Evolutionary conservation across 116 monocot species (phyloP), one percentile per base, ranked within the genome.

Genomic region (Papilionanthe hybrid): DNA sequence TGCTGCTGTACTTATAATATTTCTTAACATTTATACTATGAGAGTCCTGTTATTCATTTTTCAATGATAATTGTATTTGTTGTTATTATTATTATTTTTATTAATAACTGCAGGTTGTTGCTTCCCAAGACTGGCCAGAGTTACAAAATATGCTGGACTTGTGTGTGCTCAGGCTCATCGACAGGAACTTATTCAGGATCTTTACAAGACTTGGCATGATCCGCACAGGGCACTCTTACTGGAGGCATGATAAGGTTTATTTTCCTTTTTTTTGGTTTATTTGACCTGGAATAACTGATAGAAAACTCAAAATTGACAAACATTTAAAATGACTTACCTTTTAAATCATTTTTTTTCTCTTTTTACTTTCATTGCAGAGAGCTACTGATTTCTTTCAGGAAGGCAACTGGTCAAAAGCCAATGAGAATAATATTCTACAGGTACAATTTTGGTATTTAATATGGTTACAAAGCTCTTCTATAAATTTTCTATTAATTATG

Each of bases 121-220:
- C 94, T 60, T 94, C 94, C 25, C 89, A 89, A 84, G 93, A 93
- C 80, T 93, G 93, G 93, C 93, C 93, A 56, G 91, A 80, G 86
- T 93, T 72, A 90, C 92, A 60, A 94, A 89, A 81, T 92, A 92
- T 78, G 90, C 86, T 75, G 92, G 94, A 41, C 78, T 90, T 11
- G 88, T 94, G 53, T 89, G 89, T 77, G 88, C 94, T 32, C 94
- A 94, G 85, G 86, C 92, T 42, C 91, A 89, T 82, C 78, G 90
- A 17, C 86, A 94, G 28, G 91, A 94, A 80, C 91, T 94, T 42
- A 89, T 94, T 82, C 88, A 89, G 37, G 88, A 90, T 71, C 72
- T 91, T 45, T 87, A 69, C 77, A 89, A 89, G 77, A 90, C 88
- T 13, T 89, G 92, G 94, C 87, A 92, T 43, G 92, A 90, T 83